Evolutionary conservation across 495 filamentous ascomycete genomes (phyloP).

Genomic region (Aspergillus ostianus): DNA sequence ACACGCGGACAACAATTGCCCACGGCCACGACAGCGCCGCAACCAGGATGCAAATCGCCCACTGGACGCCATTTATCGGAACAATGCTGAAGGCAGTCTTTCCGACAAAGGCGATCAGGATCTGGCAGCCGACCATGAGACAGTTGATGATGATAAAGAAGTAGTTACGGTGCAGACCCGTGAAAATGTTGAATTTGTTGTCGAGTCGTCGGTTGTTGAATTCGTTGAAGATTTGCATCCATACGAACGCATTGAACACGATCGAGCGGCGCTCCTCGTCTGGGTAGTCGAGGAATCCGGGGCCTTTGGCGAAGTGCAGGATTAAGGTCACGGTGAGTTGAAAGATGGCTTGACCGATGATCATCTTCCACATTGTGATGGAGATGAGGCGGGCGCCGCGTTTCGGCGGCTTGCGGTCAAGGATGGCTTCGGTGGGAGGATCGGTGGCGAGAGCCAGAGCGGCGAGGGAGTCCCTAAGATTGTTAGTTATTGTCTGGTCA

Average conservation of each 20-base stretch:
- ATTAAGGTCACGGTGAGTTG: conserved; percentile 68
- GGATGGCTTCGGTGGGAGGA: conserved; percentile 65
- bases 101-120: conserved; percentile 70
- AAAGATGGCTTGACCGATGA: conserved; percentile 72
- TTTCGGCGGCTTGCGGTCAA: conserved; percentile 68
- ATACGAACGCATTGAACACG: conserved; percentile 83
- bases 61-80: conserved; percentile 58
- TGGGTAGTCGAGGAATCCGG: conserved; percentile 46
- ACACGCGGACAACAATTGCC: conserved; percentile 61
- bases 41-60: conserved; percentile 65
- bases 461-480: conserved; percentile 60
- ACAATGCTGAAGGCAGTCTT: conserved; percentile 63
- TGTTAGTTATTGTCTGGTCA: background rate
- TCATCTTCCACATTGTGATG: conserved; percentile 88
- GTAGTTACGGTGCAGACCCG: conserved; percentile 63
- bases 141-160: conserved; percentile 70
- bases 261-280: conserved; percentile 55
- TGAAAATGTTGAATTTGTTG: conserved; percentile 77
- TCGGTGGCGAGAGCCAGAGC: conserved; percentile 78
- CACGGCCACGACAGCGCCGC: conserved; percentile 66
- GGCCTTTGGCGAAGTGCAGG: conserved; percentile 60
- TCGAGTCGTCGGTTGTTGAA: conserved; percentile 81
- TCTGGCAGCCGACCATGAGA: conserved; percentile 68
- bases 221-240: conserved; percentile 89
- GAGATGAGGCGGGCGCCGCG: conserved; percentile 66